Evolutionary conservation across 177 flowering plant species (phyloP).

Genomic region (Tripterygium wilfordii): DNA sequence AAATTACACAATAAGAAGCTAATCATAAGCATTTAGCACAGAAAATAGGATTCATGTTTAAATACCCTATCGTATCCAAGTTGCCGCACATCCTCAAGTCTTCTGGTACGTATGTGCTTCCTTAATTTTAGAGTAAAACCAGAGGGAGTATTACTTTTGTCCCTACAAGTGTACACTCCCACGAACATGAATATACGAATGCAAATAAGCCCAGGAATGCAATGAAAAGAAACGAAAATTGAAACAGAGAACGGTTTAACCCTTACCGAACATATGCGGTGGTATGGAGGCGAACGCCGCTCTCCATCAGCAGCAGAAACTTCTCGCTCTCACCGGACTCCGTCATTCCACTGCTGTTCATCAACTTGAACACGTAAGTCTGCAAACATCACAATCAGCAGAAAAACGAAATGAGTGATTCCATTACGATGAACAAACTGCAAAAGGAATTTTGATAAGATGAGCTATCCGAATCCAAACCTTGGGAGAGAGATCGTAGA

Average conservation of each 20-base stretch:
- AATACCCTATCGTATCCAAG: constrained; percentile 96
- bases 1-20: not conserved
- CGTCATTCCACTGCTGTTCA: constrained; percentile 92
- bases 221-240: not conserved
- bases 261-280: constrained; percentile 77
- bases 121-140: constrained; percentile 92
- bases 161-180: constrained; percentile 55
- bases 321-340: constrained; percentile 98
- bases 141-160: constrained; percentile 92
- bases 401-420: not conserved
- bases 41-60: not conserved
- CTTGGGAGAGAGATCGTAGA: constrained; percentile 95
- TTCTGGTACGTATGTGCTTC: constrained; percentile 91
- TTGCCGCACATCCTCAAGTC: constrained; percentile 97
- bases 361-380: constrained; percentile 93
- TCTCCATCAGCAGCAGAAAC: constrained; percentile 87
- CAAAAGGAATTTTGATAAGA: constrained; percentile 2
- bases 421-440: not conserved
- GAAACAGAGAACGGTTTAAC: not conserved
- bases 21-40: constrained; percentile 1
- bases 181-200: not conserved
- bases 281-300: constrained; percentile 89
- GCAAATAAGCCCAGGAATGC: not conserved
- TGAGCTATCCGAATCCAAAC: constrained; percentile 26
- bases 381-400: constrained; percentile 10